These are phyloP conservation scores for Blastomyces silverae DNA, from an alignment of 2,329 filamentous ascomycete species.

Conservation along the genomic window DNA sequence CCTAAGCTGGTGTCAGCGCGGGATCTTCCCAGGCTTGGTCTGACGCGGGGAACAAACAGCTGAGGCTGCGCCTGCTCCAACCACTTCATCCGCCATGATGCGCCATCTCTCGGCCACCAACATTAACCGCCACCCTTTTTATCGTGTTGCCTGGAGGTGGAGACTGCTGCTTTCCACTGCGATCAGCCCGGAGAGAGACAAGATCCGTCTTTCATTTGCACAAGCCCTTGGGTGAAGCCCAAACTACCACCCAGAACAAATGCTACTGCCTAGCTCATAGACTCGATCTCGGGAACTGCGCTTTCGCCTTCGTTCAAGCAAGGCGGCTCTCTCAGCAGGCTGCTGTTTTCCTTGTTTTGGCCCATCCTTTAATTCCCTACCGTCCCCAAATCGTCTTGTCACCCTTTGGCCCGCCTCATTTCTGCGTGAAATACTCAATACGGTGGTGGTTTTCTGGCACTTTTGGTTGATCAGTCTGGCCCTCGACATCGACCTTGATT, in stretches of 20 bases:
- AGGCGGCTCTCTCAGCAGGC: not conserved
- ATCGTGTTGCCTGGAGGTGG: slow-evolving; percentile 10
- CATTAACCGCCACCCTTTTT: not conserved
- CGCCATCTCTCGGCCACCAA: no score
- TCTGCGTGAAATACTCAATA: not conserved
- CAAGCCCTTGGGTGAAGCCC: not conserved
- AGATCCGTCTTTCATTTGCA: not conserved
- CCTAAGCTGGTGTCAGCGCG: not conserved
- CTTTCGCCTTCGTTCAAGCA: not conserved
- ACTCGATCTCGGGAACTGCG: not conserved
- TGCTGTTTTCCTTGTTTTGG: not conserved
- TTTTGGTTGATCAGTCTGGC: not conserved
- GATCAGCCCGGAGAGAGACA: not conserved
- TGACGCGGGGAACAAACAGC: not conserved
- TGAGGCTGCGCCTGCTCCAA: not conserved
- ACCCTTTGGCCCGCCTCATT: not conserved
- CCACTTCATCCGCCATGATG: not conserved
- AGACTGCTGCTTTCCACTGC: not conserved
- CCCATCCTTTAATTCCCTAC: not conserved
- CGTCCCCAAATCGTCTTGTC: not conserved
- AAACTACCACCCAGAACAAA: not conserved
- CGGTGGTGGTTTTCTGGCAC: not conserved
- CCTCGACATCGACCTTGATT: not conserved
- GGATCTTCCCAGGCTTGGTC: not conserved
- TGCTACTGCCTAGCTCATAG: slow-evolving; percentile 10